These are phyloP conservation scores for Coprinellus micaceus DNA, from an alignment of 768 basidiomycete species.

Conservation along the genomic window DNA sequence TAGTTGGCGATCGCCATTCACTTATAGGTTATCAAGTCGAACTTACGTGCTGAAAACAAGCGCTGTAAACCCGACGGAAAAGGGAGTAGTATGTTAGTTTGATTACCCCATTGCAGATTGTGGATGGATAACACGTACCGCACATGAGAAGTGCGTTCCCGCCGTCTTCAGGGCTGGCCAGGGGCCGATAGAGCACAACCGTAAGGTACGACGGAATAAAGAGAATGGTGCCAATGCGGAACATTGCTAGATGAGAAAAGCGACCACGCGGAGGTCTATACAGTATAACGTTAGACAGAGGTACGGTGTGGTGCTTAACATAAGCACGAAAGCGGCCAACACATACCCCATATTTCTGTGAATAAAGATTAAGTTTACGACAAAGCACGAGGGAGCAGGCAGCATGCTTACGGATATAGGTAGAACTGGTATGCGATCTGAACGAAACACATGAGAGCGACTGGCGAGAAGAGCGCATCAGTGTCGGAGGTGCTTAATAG, in stretches of 20 bases:
- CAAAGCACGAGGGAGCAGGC: neutral
- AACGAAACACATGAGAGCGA: slow-evolving; percentile 90
- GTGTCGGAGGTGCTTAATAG: neutral
- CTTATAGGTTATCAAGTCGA: neutral
- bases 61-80: slow-evolving; percentile 35
- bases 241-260: slow-evolving; percentile 85
- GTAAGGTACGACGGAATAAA: slow-evolving; percentile 90
- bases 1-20: neutral
- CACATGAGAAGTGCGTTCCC: slow-evolving; percentile 81
- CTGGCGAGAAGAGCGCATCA: slow-evolving; percentile 34
- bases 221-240: slow-evolving; percentile 78
- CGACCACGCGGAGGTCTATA: slow-evolving; percentile 73
- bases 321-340: no score
- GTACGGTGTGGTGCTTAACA: slow-evolving; percentile 1
- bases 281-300: slow-evolving; percentile 6
- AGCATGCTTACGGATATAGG: slow-evolving; percentile 71
- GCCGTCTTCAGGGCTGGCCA: slow-evolving; percentile 66
- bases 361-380: slow-evolving; percentile 2
- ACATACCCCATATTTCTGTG: slow-evolving; percentile 62
- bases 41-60: slow-evolving; percentile 80
- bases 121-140: slow-evolving; percentile 39
- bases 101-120: slow-evolving; percentile 6
- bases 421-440: slow-evolving; percentile 92
- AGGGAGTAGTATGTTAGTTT: slow-evolving; percentile 4
- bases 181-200: slow-evolving; percentile 67